A percentile compares a stretch with the other conserved stretches of the same genome.
These are phyloP conservation scores for Leptosphaerulina australis DNA, from an alignment of 2,329 filamentous ascomycete genomes.

Conservation along the genomic window DNA sequence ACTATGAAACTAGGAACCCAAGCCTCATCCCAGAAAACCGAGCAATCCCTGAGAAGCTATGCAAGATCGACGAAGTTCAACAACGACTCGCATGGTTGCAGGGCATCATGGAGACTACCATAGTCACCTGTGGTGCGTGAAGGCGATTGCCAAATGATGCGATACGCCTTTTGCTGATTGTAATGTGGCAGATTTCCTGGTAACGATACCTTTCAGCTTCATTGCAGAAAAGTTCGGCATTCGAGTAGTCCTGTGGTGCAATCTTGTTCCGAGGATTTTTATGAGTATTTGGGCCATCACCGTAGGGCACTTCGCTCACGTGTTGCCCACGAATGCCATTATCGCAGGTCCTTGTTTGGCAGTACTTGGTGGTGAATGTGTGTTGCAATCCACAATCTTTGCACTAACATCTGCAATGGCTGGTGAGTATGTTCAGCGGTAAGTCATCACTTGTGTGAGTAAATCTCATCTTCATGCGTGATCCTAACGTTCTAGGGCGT, in stretches of 20 bases:
- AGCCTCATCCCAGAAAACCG: conserved; percentile 45
- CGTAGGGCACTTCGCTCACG: conserved; percentile 36
- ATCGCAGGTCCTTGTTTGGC: conserved; percentile 40
- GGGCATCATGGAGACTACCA: conserved; percentile 51
- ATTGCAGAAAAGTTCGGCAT: conserved; percentile 41
- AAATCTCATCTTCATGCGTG: too few species aligned
- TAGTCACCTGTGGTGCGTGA: conserved; percentile 45
- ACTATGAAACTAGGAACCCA: conserved; percentile 55
- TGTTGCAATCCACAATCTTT: conserved; percentile 45
- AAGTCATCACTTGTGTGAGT: conserved; percentile 5
- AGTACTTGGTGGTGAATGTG: conserved; percentile 46
- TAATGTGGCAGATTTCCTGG: conserved; percentile 35
- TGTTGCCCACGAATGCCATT: conserved; percentile 41
- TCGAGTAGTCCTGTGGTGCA: conserved; percentile 39
- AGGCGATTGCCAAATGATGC: background rate
- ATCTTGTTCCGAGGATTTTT: conserved; percentile 39
- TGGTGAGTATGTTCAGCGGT: conserved; percentile 42
- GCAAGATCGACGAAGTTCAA: conserved; percentile 61
- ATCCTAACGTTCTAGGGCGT: conserved; percentile 33
- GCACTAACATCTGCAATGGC: conserved; percentile 42
- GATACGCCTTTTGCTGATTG: conserved; percentile 14
- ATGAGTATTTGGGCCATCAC: conserved; percentile 41
- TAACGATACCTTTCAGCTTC: conserved; percentile 46
- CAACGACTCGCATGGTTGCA: conserved; percentile 59
- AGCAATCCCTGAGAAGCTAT: conserved; percentile 58